Evolutionary conservation across 1,284 basidiomycete genomes (phyloP), one percentile per base, ranked within the genome.

Genomic region (Cutaneotrichosporon sp.): DNA sequence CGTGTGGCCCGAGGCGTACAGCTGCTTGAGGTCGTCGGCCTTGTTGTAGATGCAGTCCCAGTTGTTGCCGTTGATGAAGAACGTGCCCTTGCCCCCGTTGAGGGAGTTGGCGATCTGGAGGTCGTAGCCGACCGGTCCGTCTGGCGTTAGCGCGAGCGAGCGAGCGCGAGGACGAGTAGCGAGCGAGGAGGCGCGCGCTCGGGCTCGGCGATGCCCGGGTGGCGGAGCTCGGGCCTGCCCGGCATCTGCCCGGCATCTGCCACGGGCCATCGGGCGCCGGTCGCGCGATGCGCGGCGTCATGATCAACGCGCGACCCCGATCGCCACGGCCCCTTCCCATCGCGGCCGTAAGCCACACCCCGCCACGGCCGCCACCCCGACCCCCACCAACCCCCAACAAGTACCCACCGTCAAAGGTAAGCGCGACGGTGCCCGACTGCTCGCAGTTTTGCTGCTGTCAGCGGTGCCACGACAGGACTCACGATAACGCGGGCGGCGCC

Each of bases 21-120:
- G 58, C 6, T 27, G 14, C 34, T 49, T 56, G 43, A 67, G 38
- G 29, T 54, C 45, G 52, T 67, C 58, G 52, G 49, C 60, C 53
- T 57, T 56, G 60, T 65, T 49, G 74, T 86, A 86, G 67, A 87
- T 86, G 72, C 85, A 86, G n/a, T 68, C 82, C 54, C 79, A 70
- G 66, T 75, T 72, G 67, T 69, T 66, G 16, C 55, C 63, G 69
- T 73, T 85, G 75, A 86, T 69, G 83, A 86, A 87, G 74, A 86
- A 87, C 2, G 85, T 86, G 5, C 81, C 84, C 54, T 81, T 82
- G 18, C 76, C 81, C 14, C 78, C 79, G n/a, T 75, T 72, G 34
- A 86, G 70, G 8, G 74, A 68, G 24, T 81, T 77, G 57, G 76
- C 78, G 52, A 85, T 76, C 56, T 84, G 79, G 16, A 73, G 8